These are phyloP conservation scores for Fistulifera pelliculosa DNA, from an alignment of 108 stramenopile genomes.

Conservation along the genomic window DNA sequence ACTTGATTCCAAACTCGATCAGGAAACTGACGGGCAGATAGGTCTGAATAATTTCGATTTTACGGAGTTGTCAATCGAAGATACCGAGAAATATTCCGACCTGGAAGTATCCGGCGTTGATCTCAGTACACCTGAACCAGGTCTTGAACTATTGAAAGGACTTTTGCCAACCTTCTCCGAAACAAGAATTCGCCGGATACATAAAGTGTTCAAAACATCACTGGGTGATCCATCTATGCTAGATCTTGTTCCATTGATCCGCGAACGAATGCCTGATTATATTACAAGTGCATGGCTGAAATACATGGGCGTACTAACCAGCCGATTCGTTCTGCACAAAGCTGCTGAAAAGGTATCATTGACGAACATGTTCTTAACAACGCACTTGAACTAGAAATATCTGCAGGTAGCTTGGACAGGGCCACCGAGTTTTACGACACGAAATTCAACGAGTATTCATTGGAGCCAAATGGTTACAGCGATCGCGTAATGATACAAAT, in stretches of 20 bases:
- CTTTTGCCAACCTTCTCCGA: constrained; percentile 60
- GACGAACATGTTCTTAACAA: constrained; percentile 62
- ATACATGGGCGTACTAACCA: constrained; percentile 47
- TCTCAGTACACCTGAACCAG: not conserved
- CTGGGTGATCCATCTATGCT: constrained; percentile 67
- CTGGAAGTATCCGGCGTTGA: not conserved
- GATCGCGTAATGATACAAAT: constrained; percentile 73
- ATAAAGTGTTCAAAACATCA: constrained; percentile 42
- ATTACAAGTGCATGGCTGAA: constrained; percentile 44
- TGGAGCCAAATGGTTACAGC: constrained; percentile 63
- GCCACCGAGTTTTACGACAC: constrained; percentile 52
- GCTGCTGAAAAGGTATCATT: constrained; percentile 51
- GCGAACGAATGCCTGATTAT: constrained; percentile 75
- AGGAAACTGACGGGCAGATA: no score
- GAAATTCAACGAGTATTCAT: constrained; percentile 34
- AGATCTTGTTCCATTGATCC: constrained; percentile 45
- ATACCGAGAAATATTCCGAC: no score
- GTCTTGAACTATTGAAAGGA: constrained; percentile 36
- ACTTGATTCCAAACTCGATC: no score
- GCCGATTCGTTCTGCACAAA: constrained; percentile 45
- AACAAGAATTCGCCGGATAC: constrained; percentile 42
- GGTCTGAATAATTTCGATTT: no score
- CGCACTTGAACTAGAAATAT: constrained; percentile 56
- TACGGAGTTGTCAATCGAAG: no score
- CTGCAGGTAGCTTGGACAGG: constrained; percentile 44